Conservation (phyloP, 2,329 filamentous ascomycete species). For the Ophiostoma sp. region DNA sequence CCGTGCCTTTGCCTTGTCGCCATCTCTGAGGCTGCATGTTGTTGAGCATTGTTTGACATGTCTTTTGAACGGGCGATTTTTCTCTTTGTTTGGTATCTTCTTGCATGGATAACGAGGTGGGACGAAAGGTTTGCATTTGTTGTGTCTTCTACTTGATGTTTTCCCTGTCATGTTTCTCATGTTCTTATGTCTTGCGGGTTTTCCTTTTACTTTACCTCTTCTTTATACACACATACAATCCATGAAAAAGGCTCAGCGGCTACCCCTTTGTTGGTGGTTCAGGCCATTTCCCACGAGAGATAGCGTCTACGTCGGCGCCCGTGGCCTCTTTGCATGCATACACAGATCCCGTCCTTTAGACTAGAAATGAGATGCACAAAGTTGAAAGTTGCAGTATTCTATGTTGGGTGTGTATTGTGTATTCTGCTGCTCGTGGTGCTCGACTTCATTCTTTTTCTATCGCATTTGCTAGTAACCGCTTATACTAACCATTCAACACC, state of each 20-base stretch:
- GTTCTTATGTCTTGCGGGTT: neutral
- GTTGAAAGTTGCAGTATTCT: neutral
- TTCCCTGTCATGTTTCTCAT: neutral
- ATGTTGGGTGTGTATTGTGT: neutral
- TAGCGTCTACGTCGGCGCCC: neutral
- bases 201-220: neutral
- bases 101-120: conserved; percentile 19
- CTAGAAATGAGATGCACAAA: conserved; percentile 17
- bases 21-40: neutral
- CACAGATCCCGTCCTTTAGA: conserved; percentile 7
- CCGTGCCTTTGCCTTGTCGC: neutral
- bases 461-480: no score
- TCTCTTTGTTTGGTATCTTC: neutral
- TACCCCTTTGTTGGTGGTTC: neutral
- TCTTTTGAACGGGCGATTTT: neutral
- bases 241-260: neutral
- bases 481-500: no score
- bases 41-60: neutral
- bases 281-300: neutral
- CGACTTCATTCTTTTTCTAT: neutral
- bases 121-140: neutral
- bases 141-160: neutral
- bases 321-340: neutral
- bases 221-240: neutral
- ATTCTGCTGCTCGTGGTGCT: neutral